phyloP scores from a whole-genome alignment of 495 filamentous ascomycete genomes.

The Daldinia concentrica region DNA sequence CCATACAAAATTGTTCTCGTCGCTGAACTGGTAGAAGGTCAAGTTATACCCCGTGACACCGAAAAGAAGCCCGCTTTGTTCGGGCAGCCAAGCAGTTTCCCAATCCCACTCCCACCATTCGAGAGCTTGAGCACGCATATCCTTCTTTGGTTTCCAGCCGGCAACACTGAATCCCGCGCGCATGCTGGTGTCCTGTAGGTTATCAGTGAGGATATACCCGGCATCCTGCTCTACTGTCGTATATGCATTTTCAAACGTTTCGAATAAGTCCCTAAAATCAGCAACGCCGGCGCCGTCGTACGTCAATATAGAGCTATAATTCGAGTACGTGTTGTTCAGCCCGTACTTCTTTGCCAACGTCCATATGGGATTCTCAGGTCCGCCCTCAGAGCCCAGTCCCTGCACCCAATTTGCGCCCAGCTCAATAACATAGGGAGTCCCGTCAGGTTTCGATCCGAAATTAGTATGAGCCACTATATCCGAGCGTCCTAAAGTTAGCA shows the following conservation, averaged over 20 bases:
- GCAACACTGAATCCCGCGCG: constrained; percentile 68
- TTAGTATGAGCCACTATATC: constrained; percentile 55
- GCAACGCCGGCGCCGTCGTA: constrained; percentile 65
- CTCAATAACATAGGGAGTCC: constrained; percentile 69
- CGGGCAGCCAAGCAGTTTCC: constrained; percentile 63
- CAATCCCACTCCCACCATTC: constrained; percentile 69
- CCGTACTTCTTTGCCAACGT: constrained; percentile 71
- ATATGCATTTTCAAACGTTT: constrained; percentile 63
- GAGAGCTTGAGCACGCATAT: constrained; percentile 66
- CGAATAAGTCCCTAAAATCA: constrained; percentile 62
- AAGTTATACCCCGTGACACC: constrained; percentile 49
- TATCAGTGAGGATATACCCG: constrained; percentile 65
- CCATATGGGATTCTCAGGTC: constrained; percentile 77
- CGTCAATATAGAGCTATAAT: constrained; percentile 68
- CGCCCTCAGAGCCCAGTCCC: constrained; percentile 64
- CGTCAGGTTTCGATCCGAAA: constrained; percentile 64
- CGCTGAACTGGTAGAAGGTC: constrained; percentile 54
- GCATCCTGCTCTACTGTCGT: constrained; percentile 62
- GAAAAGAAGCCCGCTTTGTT: constrained; percentile 47
- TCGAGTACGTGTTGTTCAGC: constrained; percentile 68
- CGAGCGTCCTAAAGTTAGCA: constrained; percentile 19
- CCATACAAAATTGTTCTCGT: constrained; percentile 72
- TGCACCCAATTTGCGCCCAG: constrained; percentile 80
- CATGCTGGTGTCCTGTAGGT: constrained; percentile 70
- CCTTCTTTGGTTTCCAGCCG: constrained; percentile 71